These are phyloP conservation scores for Allium sativum DNA, from an alignment of 106 monocot species.

Conservation along the genomic window DNA sequence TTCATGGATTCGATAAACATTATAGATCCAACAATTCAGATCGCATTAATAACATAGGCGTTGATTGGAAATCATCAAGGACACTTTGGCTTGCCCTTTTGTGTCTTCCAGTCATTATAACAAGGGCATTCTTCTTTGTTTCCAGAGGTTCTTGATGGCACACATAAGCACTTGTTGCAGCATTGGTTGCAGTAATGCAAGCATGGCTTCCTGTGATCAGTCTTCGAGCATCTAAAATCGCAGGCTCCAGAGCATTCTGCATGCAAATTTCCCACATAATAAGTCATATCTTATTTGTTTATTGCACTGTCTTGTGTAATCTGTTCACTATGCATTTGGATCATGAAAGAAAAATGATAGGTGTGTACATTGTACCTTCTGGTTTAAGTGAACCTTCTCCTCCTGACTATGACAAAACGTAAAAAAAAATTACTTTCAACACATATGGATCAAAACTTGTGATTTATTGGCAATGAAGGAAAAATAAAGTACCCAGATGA, in stretches of 20 bases:
- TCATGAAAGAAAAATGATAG: no score
- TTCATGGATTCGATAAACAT: no score
- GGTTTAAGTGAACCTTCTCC: conserved; percentile 13
- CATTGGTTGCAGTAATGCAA: conserved; percentile 36
- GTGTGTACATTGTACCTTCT: background rate
- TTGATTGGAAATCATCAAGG: conserved; percentile 8
- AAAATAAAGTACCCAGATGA: background rate
- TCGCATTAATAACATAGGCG: no score
- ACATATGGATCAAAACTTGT: no score
- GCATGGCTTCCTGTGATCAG: conserved; percentile 34
- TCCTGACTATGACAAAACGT: conserved; percentile 1
- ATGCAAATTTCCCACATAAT: background rate
- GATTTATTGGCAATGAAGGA: no score
- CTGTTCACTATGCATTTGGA: no score
- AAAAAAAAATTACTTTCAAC: background rate
- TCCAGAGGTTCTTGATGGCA: conserved; percentile 33
- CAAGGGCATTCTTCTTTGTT: conserved; percentile 56
- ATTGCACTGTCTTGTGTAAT: no score
- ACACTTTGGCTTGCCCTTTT: conserved; percentile 45
- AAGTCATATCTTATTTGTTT: no score
- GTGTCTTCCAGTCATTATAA: conserved; percentile 53
- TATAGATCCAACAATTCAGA: no score
- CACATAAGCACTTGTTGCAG: conserved; percentile 30
- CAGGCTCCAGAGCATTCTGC: conserved; percentile 14
- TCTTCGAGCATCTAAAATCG: conserved; percentile 12